Evolutionary conservation across 805 yeast species (phyloP).

Genomic region (Candida silvatica): DNA sequence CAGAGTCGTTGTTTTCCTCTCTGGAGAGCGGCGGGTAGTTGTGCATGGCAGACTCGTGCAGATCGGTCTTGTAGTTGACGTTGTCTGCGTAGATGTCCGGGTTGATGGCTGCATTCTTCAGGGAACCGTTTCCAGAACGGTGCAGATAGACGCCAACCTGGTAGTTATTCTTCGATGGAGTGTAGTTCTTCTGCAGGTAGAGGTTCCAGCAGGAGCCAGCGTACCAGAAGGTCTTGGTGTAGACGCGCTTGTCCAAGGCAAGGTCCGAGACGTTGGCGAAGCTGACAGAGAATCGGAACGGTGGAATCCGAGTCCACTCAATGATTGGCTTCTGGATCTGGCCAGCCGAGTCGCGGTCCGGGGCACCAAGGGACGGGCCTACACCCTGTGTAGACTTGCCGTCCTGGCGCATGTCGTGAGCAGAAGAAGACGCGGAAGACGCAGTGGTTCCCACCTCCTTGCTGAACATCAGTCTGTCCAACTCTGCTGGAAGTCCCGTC

Average conservation of each 20-base stretch:
- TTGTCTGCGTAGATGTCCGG: conserved; percentile 26
- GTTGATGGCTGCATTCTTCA: conserved; percentile 30
- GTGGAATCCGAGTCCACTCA: conserved; percentile 38
- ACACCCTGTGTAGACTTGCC: conserved; percentile 21
- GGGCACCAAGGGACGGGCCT: too few species aligned
- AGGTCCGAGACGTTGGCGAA: conserved; percentile 39
- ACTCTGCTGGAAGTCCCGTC: conserved; percentile 32
- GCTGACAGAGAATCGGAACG: conserved; percentile 45
- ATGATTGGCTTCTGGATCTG: conserved; percentile 6
- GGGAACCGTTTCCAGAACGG: conserved; percentile 32
- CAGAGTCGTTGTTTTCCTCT: too few species aligned
- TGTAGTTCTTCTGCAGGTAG: conserved; percentile 38
- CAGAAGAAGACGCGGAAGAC: background rate
- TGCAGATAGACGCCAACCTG: conserved; percentile 53
- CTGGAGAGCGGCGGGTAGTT: conserved; percentile 8
- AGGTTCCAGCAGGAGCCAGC: conserved; percentile 57
- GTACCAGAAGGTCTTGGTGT: conserved; percentile 46
- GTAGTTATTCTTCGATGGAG: conserved; percentile 30
- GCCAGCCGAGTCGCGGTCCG: too few species aligned
- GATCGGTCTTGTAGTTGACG: conserved; percentile 13
- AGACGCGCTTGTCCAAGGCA: conserved; percentile 36
- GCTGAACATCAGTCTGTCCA: conserved; percentile 15
- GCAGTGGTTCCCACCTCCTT: background rate
- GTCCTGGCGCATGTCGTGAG: conserved; percentile 8
- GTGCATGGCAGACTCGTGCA: conserved; percentile 13